phyloP scores from a whole-genome alignment of 2,329 filamentous ascomycete genomes.

The Blastomyces parvus region DNA sequence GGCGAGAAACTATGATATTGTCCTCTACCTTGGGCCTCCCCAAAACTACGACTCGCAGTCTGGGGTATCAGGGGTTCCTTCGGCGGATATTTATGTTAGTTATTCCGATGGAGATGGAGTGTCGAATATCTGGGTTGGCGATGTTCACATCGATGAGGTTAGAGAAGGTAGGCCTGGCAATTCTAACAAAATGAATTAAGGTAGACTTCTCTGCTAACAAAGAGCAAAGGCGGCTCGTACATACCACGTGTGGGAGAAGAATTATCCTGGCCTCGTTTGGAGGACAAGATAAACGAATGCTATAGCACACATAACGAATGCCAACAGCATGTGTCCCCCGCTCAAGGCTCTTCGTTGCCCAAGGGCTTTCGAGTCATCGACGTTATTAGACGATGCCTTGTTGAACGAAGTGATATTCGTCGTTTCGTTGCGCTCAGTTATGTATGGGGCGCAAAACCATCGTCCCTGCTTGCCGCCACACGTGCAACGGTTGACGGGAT shows the following conservation, averaged over 20 bases:
- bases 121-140: conserved; percentile 4
- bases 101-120: not conserved
- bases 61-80: not conserved
- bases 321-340: not conserved
- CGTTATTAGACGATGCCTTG: not conserved
- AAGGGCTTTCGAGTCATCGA: not conserved
- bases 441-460: not conserved
- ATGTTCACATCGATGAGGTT: not conserved
- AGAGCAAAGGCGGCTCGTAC: not conserved
- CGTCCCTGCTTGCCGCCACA: not conserved
- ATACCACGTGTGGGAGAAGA: not conserved
- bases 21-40: not conserved
- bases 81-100: conserved; percentile 4
- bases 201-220: not conserved
- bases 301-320: not conserved
- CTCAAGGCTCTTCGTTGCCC: not conserved
- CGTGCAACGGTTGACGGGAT: not conserved
- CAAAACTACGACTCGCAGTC: not conserved
- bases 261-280: not conserved
- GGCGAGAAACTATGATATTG: not conserved
- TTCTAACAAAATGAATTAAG: not conserved
- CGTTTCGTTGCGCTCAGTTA: not conserved
- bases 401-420: not conserved
- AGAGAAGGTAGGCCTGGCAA: not conserved
- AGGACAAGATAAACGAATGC: not conserved